phyloP scores from a whole-genome alignment of 2,329 filamentous ascomycete species.

The Fusarium sp. region DNA sequence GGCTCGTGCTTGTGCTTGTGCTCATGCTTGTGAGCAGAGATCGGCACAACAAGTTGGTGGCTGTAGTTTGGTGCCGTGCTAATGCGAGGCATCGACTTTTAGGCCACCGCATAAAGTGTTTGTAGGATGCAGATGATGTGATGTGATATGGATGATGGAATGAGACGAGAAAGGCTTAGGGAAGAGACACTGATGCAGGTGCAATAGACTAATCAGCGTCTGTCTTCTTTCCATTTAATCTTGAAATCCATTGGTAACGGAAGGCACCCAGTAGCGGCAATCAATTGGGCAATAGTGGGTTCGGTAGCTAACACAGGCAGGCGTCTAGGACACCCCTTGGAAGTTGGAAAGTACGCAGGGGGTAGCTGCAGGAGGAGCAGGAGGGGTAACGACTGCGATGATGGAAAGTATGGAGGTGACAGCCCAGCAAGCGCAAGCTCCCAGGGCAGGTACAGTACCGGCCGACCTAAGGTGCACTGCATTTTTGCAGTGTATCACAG shows the following conservation, averaged over 20 bases:
- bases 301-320: neutral
- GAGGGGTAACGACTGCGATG: slow-evolving; percentile 27
- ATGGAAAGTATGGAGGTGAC: neutral
- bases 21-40: slow-evolving; percentile 21
- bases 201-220: neutral
- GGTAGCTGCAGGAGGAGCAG: slow-evolving; percentile 17
- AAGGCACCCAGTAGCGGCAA: neutral
- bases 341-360: neutral
- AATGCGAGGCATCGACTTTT: slow-evolving; percentile 32
- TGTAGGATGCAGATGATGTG: slow-evolving; percentile 10
- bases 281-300: neutral
- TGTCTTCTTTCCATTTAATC: neutral
- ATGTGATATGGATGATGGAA: neutral
- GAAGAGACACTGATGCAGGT: neutral
- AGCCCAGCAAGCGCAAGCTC: neutral
- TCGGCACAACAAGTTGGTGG: slow-evolving; percentile 6
- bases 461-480: neutral
- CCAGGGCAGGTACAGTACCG: neutral
- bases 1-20: slow-evolving; percentile 32
- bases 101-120: slow-evolving; percentile 21
- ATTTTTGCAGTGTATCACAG: neutral
- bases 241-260: neutral
- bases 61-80: slow-evolving; percentile 6
- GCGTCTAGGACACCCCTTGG: neutral
- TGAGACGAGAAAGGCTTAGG: neutral